phyloP scores from a whole-genome alignment of 345 rosid species.

The Gossypium thurberi region DNA sequence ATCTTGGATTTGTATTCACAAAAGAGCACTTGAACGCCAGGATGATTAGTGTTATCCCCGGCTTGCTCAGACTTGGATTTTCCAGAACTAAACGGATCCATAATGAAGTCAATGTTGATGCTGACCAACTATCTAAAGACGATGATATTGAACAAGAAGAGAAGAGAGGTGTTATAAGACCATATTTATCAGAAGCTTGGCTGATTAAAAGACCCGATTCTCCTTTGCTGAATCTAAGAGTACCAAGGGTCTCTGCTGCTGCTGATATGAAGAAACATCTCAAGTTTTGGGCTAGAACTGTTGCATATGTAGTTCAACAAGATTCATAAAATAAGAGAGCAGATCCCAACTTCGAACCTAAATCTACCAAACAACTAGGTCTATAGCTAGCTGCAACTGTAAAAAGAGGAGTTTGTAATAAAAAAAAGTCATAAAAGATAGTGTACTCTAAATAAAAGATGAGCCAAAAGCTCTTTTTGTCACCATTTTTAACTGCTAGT shows the following conservation, averaged over 20 bases:
- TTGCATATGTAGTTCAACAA: conserved; percentile 39
- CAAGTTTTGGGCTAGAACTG: conserved; percentile 56
- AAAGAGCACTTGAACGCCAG: conserved; percentile 36
- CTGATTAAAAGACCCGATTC: conserved; percentile 48
- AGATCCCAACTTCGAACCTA: too few relatives aligned
- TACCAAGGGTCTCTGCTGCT: conserved; percentile 30
- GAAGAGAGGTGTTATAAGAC: conserved; percentile 24
- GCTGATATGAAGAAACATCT: conserved; percentile 53
- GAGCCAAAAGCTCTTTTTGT: conserved; percentile 7
- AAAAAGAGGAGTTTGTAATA: not conserved
- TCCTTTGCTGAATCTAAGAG: conserved; percentile 35
- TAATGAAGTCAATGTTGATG: not conserved
- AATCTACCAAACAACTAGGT: not conserved
- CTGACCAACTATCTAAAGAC: not conserved
- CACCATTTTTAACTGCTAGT: not conserved
- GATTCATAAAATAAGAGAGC: conserved; percentile 19
- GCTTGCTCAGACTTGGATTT: conserved; percentile 37
- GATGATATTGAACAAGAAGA: conserved; percentile 21
- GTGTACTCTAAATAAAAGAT: not conserved
- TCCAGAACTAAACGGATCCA: not conserved
- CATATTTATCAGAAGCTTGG: conserved; percentile 72
- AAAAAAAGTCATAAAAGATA: not conserved
- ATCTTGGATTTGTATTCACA: conserved; percentile 57
- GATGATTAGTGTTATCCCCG: conserved; percentile 51
- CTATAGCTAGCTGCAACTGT: not conserved